Percentiles rank a stretch among this genome's conserved stretches.
phyloP scores from a whole-genome alignment of 2,329 filamentous ascomycete species.

The Fusarium duplospermum region DNA sequence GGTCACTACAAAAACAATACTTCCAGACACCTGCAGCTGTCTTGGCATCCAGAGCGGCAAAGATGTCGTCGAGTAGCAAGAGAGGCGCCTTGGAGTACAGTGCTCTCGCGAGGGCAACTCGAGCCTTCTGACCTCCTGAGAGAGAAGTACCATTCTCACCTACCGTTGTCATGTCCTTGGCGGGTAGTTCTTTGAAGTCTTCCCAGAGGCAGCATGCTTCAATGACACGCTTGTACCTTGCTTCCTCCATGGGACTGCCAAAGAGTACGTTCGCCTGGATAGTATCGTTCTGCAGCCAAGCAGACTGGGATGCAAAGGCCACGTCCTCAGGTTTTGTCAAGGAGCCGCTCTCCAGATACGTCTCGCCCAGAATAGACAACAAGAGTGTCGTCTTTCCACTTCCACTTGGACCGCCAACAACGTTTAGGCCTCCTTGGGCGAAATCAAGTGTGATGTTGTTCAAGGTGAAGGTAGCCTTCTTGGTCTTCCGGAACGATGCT shows the following conservation, averaged over 20 bases:
- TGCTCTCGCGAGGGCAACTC: conserved; percentile 67
- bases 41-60: conserved; percentile 69
- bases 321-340: conserved; percentile 64
- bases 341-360: conserved; percentile 59
- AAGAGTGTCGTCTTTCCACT: conserved; percentile 69
- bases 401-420: conserved; percentile 65
- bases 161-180: conserved; percentile 63
- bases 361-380: conserved; percentile 66
- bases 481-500: conserved; percentile 62
- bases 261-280: conserved; percentile 68
- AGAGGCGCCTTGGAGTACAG: conserved; percentile 67
- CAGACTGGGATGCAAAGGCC: conserved; percentile 67
- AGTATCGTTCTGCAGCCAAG: conserved; percentile 69
- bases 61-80: conserved; percentile 68
- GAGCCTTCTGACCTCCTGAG: conserved; percentile 67
- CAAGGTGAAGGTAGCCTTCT: conserved; percentile 62
- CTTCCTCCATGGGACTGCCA: conserved; percentile 61
- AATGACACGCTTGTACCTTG: conserved; percentile 66
- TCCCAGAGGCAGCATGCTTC: conserved; percentile 65
- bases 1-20: conserved; percentile 66
- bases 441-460: conserved; percentile 63
- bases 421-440: conserved; percentile 64
- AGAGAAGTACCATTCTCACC: conserved; percentile 67
- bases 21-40: conserved; percentile 68
- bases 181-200: conserved; percentile 63